phyloP scores from a whole-genome alignment of 495 filamentous ascomycete species.

The Trichocladium uniseriatum region DNA sequence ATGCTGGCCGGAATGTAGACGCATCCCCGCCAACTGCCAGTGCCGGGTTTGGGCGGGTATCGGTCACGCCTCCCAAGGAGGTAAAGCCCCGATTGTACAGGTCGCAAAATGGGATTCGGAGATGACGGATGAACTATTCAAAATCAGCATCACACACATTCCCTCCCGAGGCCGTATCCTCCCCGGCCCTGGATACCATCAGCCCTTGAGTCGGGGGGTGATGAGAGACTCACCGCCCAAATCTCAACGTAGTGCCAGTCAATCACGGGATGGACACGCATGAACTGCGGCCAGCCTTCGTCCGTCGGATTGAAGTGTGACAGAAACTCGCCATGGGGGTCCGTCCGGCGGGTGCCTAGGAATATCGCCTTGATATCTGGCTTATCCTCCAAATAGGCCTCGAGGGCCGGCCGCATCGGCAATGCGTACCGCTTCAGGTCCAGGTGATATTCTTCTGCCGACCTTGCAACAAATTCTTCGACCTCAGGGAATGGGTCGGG shows the following conservation, averaged over 20 bases:
- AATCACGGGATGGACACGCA: conserved; percentile 89
- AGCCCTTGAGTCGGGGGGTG: neutral
- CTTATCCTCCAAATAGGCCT: conserved; percentile 58
- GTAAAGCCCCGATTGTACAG: conserved; percentile 65
- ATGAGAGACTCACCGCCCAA: conserved; percentile 57
- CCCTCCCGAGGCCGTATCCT: neutral
- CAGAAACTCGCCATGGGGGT: conserved; percentile 75
- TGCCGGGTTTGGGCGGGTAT: conserved; percentile 83
- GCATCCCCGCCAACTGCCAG: conserved; percentile 40
- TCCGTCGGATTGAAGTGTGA: conserved; percentile 81
- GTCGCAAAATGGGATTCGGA: conserved; percentile 69
- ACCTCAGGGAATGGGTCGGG: conserved; percentile 73
- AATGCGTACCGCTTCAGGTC: conserved; percentile 67
- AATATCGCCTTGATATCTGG: conserved; percentile 70
- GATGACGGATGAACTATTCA: conserved; percentile 65
- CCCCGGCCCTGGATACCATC: too few species aligned
- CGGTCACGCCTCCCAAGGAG: conserved; percentile 75
- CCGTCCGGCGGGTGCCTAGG: conserved; percentile 83
- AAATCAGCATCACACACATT: neutral
- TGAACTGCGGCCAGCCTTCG: conserved; percentile 82
- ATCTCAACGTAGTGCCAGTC: conserved; percentile 97
- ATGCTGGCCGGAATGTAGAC: conserved; percentile 65
- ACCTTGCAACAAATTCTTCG: conserved; percentile 67
- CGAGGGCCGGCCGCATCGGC: conserved; percentile 71
- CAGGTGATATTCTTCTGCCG: conserved; percentile 59